A percentile compares a stretch with the other conserved stretches of the same genome.
phyloP scores from a whole-genome alignment of 106 monocot genomes.

The Apostasia shenzhenica region DNA sequence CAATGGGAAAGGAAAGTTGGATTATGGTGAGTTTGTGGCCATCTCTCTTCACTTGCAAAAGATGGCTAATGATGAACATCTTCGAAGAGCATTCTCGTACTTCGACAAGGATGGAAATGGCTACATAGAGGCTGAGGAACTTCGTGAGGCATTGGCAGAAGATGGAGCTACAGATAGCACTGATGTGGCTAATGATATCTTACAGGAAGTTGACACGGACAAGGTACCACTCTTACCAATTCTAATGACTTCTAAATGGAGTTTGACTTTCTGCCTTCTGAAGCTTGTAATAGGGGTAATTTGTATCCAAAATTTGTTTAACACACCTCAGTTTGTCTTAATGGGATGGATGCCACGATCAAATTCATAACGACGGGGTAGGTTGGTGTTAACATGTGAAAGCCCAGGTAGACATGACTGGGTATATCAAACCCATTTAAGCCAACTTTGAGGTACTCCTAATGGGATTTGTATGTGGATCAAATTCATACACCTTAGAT shows the following conservation, averaged over 20 bases:
- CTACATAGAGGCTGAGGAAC: slow-evolving; percentile 78
- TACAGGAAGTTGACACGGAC: slow-evolving; percentile 91
- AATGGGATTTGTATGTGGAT: no score
- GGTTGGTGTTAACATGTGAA: no score
- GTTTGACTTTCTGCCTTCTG: not conserved
- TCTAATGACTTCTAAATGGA: not conserved
- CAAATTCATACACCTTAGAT: no score
- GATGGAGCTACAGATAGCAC: slow-evolving; percentile 55
- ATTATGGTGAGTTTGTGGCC: slow-evolving; percentile 92
- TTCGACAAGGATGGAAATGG: slow-evolving; percentile 94
- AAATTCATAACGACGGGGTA: no score
- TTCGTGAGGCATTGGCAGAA: slow-evolving; percentile 69
- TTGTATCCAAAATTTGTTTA: no score
- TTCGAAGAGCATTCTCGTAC: slow-evolving; percentile 69
- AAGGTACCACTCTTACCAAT: slow-evolving; percentile 43
- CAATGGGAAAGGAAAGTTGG: slow-evolving; percentile 65
- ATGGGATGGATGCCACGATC: no score
- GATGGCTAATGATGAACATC: slow-evolving; percentile 92
- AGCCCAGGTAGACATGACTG: no score
- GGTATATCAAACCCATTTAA: no score
- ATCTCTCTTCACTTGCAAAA: slow-evolving; percentile 82
- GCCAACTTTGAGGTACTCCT: no score
- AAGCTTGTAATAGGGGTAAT: not conserved
- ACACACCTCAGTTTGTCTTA: no score
- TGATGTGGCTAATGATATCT: slow-evolving; percentile 80